These are phyloP conservation scores for Hansenula anomala DNA, from an alignment of 1,139 yeast species.

Conservation along the genomic window DNA sequence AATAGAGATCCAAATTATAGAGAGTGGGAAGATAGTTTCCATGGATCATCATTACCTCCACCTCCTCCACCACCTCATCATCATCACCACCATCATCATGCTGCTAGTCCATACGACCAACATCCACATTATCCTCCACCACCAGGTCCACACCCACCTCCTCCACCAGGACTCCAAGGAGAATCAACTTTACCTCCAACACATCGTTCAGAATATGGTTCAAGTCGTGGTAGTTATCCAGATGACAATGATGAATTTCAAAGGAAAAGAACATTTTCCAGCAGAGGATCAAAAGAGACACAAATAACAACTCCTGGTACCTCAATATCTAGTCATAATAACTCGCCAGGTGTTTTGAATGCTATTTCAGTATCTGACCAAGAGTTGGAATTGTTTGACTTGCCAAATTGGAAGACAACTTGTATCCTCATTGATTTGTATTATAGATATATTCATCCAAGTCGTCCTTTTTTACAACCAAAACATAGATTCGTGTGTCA, in stretches of 20 bases:
- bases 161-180: conserved; percentile 7
- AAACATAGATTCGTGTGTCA: conserved; percentile 32
- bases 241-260: too few species aligned
- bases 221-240: too few species aligned
- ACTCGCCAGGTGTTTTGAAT: background rate
- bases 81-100: too few species aligned
- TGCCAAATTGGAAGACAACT: conserved; percentile 40
- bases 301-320: background rate
- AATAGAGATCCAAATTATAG: background rate
- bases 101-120: background rate
- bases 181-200: background rate
- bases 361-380: conserved; percentile 17
- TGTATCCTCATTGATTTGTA: conserved; percentile 39
- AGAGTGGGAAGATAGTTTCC: too few species aligned
- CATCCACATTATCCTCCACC: background rate
- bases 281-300: too few species aligned
- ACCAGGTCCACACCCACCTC: too few species aligned
- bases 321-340: background rate
- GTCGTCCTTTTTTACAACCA: conserved; percentile 41
- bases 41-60: too few species aligned
- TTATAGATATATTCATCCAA: conserved; percentile 43
- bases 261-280: background rate
- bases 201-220: background rate
- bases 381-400: conserved; percentile 29
- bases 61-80: background rate